These are phyloP conservation scores for Elongisporangium prolatum DNA, from an alignment of 352 stramenopile genomes.

Conservation along the genomic window DNA sequence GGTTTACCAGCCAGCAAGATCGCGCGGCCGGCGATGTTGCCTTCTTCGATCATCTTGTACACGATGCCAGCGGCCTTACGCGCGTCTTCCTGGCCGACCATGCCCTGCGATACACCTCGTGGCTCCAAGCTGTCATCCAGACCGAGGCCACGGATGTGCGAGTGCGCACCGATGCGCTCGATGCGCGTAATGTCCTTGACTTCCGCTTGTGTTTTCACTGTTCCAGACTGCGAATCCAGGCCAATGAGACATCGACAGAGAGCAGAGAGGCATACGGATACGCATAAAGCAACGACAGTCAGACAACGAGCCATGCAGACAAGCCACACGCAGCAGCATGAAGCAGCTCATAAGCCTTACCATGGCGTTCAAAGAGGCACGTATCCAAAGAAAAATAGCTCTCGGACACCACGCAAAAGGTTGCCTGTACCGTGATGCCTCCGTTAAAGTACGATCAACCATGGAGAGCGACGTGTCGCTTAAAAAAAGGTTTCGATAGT, in stretches of 20 bases:
- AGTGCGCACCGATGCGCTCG: conserved; percentile 98
- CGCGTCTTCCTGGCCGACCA: conserved; percentile 95
- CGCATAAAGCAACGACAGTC: not conserved
- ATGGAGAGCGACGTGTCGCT: not conserved
- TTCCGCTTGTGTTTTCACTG: conserved; percentile 84
- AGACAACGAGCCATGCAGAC: not conserved
- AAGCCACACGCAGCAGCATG: not conserved
- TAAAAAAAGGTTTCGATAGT: not conserved
- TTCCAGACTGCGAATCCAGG: conserved; percentile 24
- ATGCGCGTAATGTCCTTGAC: conserved; percentile 97
- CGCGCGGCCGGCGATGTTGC: conserved; percentile 95
- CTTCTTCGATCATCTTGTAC: conserved; percentile 98
- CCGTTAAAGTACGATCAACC: not conserved
- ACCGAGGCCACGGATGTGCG: conserved; percentile 97
- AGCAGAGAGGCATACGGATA: not conserved
- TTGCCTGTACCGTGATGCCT: not conserved
- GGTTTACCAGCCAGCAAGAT: conserved; percentile 96
- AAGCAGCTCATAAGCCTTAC: not conserved
- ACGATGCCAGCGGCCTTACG: conserved; percentile 94
- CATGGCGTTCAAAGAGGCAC: not conserved
- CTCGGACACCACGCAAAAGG: not conserved
- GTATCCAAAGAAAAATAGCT: not conserved
- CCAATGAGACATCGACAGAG: not conserved
- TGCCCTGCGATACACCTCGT: conserved; percentile 91
- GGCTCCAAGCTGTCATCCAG: conserved; percentile 97